phyloP scores from a whole-genome alignment of 495 filamentous ascomycete genomes.

The Corynascus novoguineensis region DNA sequence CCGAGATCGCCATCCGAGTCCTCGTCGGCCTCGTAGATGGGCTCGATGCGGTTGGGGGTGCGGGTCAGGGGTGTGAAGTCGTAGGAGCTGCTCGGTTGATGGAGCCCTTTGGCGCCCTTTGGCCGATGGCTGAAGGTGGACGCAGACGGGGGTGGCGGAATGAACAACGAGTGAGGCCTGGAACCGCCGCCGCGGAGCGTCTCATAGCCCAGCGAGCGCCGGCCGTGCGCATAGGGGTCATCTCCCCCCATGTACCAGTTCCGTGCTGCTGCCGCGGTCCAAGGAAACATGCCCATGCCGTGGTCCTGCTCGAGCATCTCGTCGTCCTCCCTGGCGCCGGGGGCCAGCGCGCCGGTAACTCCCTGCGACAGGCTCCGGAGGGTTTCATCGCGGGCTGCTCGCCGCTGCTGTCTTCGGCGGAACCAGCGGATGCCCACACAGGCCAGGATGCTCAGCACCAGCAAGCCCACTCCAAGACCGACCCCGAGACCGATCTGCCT shows the following conservation, averaged over 20 bases:
- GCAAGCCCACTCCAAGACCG: constrained; percentile 65
- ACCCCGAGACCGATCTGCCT: constrained; percentile 49
- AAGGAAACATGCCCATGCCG: constrained; percentile 27
- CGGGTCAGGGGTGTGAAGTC: constrained; percentile 21
- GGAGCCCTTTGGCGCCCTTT: constrained; percentile 24
- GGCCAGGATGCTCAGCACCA: constrained; percentile 45
- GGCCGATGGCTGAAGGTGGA: constrained; percentile 13
- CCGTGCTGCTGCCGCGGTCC: constrained; percentile 23
- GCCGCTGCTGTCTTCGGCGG: constrained; percentile 53
- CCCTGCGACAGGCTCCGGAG: constrained; percentile 39
- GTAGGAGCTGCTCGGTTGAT: constrained; percentile 24
- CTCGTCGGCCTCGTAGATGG: constrained; percentile 61
- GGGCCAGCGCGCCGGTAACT: constrained; percentile 29
- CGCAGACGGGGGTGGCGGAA: constrained; percentile 18
- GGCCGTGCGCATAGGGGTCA: constrained; percentile 38
- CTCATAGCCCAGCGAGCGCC: constrained; percentile 41
- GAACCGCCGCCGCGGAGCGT: constrained; percentile 31
- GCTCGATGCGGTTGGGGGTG: constrained; percentile 40
- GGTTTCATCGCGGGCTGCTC: constrained; percentile 33
- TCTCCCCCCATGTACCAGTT: constrained; percentile 41
- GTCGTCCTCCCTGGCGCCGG: constrained; percentile 23
- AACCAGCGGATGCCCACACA: constrained; percentile 21
- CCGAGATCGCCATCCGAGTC: constrained; percentile 42
- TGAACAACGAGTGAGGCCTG: constrained; percentile 9
- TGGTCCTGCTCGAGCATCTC: constrained; percentile 57